phyloP scores from a whole-genome alignment of 2,329 filamentous ascomycete genomes.

The Bipolaris cookei region DNA sequence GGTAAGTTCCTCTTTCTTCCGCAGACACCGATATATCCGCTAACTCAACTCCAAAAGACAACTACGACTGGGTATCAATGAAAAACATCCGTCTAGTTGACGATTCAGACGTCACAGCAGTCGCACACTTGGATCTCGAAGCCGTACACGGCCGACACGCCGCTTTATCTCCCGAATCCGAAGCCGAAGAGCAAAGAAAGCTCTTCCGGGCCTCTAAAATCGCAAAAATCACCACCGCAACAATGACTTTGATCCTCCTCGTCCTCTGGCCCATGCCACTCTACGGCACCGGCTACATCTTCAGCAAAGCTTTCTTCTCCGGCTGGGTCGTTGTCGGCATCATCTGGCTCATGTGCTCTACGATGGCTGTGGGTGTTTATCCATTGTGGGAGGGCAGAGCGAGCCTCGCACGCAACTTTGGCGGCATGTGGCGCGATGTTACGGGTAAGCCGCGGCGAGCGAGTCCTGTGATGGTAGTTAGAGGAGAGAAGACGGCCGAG shows the following conservation, averaged over 20 bases:
- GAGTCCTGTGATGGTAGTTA: slow-evolving; percentile 19
- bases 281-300: slow-evolving; percentile 82
- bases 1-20: slow-evolving; percentile 17
- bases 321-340: slow-evolving; percentile 74
- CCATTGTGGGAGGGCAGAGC: slow-evolving; percentile 72
- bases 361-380: slow-evolving; percentile 77
- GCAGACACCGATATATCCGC: slow-evolving; percentile 27
- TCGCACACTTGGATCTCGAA: slow-evolving; percentile 67
- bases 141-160: slow-evolving; percentile 55
- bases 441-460: slow-evolving; percentile 25
- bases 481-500: slow-evolving; percentile 25
- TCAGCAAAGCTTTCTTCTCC: slow-evolving; percentile 79
- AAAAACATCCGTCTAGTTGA: slow-evolving; percentile 76
- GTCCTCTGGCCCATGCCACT: slow-evolving; percentile 92
- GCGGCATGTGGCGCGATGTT: slow-evolving; percentile 37
- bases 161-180: slow-evolving; percentile 37
- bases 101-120: slow-evolving; percentile 72
- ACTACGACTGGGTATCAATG: slow-evolving; percentile 88
- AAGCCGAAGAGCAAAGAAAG: slow-evolving; percentile 50
- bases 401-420: slow-evolving; percentile 33
- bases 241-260: slow-evolving; percentile 72
- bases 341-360: slow-evolving; percentile 77
- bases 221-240: slow-evolving; percentile 63
- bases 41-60: slow-evolving; percentile 71
- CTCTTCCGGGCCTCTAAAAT: slow-evolving; percentile 57